Conservation (phyloP, 192 early-diverging fungal species). For the Chytriomyces sp. region DNA sequence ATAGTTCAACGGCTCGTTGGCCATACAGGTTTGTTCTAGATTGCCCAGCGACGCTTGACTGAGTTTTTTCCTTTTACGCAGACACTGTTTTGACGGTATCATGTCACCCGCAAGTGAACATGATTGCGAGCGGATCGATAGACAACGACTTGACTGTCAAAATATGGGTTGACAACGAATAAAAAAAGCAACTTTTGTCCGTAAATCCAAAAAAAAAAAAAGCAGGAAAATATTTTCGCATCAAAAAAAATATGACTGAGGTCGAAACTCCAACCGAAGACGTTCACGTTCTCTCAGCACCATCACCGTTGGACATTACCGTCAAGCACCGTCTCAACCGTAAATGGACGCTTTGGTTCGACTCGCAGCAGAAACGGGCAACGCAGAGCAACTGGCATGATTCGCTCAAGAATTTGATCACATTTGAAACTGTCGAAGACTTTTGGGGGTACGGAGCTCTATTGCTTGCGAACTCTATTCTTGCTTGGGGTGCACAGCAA, state of each 20-base stretch:
- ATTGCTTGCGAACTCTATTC: background rate
- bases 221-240: background rate
- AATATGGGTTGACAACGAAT: slow-evolving; percentile 70
- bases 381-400: slow-evolving; percentile 79
- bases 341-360: slow-evolving; percentile 95
- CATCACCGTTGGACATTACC: slow-evolving; percentile 69
- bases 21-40: slow-evolving; percentile 73
- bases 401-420: slow-evolving; percentile 88
- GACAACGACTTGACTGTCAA: slow-evolving; percentile 88
- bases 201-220: background rate
- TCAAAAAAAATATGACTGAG: background rate
- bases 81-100: slow-evolving; percentile 91
- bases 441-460: slow-evolving; percentile 85
- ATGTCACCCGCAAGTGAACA: slow-evolving; percentile 92
- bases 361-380: slow-evolving; percentile 71
- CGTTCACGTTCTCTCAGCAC: background rate
- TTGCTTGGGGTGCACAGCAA: background rate
- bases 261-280: background rate
- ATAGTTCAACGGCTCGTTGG: slow-evolving; percentile 93
- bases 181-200: background rate
- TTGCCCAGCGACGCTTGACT: background rate
- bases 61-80: slow-evolving; percentile 20
- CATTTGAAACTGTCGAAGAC: slow-evolving; percentile 92
- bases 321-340: slow-evolving; percentile 88
- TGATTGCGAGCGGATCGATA: slow-evolving; percentile 94